A percentile compares a stretch with the other conserved stretches of the same genome.
Evolutionary conservation across 768 basidiomycete species (phyloP).

Genomic region (Wakefieldia striispora): DNA sequence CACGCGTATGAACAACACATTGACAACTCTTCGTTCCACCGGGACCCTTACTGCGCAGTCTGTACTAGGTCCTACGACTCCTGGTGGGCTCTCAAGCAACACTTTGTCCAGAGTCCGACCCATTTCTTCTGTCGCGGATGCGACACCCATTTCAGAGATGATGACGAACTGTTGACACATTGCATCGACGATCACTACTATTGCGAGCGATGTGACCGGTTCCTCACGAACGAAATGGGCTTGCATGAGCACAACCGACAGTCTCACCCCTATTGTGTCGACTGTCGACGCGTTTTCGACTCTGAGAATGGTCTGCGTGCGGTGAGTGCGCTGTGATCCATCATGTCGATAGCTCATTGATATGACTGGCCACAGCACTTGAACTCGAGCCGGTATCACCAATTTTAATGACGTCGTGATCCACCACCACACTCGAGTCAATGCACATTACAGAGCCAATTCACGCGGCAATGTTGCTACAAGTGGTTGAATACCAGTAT

Average conservation of each 20-base stretch:
- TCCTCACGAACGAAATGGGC: conserved; percentile 40
- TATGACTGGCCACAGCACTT: conserved; percentile 39
- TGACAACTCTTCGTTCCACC: conserved; percentile 37
- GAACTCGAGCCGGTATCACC: conserved; percentile 52
- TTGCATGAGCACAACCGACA: conserved; percentile 51
- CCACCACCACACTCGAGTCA: too few species aligned
- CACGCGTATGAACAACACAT: conserved; percentile 37
- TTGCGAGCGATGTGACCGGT: conserved; percentile 40
- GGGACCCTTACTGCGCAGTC: conserved; percentile 37
- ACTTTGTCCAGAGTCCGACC: conserved; percentile 47
- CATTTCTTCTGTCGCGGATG: conserved; percentile 58
- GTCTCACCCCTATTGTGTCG: conserved; percentile 40
- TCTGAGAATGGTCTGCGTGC: conserved; percentile 16
- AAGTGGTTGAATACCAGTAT: too few species aligned
- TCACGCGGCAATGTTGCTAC: too few species aligned
- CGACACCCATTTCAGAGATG: conserved; percentile 38
- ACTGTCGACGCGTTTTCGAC: conserved; percentile 44
- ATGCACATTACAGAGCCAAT: too few species aligned
- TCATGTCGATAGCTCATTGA: neutral
- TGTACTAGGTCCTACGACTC: conserved; percentile 49
- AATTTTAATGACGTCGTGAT: too few species aligned
- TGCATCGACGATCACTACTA: conserved; percentile 38
- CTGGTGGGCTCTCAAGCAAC: conserved; percentile 40
- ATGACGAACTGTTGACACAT: conserved; percentile 39
- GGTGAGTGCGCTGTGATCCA: conserved; percentile 2